A percentile compares a stretch with the other conserved stretches of the same genome.
phyloP scores from a whole-genome alignment of 495 filamentous ascomycete genomes.

The Bombardia bombarda region DNA sequence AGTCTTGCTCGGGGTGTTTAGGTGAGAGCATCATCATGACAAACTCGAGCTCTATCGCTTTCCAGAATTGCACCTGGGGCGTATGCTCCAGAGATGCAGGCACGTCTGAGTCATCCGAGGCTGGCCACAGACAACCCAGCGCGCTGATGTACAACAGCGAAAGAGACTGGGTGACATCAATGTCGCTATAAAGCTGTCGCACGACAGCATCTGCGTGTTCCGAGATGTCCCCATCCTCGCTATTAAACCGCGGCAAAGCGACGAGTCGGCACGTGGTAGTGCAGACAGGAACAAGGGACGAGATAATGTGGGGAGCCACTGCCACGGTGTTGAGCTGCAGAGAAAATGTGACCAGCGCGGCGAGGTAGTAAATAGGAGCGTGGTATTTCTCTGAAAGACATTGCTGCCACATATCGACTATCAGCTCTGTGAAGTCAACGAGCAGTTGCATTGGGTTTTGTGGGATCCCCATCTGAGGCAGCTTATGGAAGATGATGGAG shows the following conservation, averaged over 20 bases:
- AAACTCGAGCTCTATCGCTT: constrained; percentile 37
- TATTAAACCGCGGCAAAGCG: constrained; percentile 20
- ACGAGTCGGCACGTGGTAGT: constrained; percentile 25
- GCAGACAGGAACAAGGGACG: constrained; percentile 33
- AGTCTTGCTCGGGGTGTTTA: constrained; percentile 37
- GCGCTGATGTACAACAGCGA: constrained; percentile 32
- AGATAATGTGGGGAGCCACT: constrained; percentile 34
- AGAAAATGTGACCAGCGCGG: constrained; percentile 28
- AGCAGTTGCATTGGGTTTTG: constrained; percentile 29
- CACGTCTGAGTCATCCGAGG: neutral
- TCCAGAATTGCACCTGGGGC: constrained; percentile 33
- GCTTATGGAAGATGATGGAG: constrained; percentile 34
- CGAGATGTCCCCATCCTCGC: constrained; percentile 17
- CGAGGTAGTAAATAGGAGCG: constrained; percentile 35
- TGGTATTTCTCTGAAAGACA: constrained; percentile 34
- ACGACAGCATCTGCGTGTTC: constrained; percentile 14
- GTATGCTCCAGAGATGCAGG: constrained; percentile 8
- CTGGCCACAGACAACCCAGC: constrained; percentile 25
- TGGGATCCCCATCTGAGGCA: constrained; percentile 29
- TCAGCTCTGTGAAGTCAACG: constrained; percentile 34
- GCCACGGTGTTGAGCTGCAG: constrained; percentile 30
- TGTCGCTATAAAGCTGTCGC: constrained; percentile 17
- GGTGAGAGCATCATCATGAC: constrained; percentile 34
- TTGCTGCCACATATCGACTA: constrained; percentile 37
- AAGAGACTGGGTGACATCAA: constrained; percentile 32